A percentile compares a stretch with the other conserved stretches of the same genome.
Conservation (phyloP, 805 yeast species). For the Limtongia smithiae region DNA sequence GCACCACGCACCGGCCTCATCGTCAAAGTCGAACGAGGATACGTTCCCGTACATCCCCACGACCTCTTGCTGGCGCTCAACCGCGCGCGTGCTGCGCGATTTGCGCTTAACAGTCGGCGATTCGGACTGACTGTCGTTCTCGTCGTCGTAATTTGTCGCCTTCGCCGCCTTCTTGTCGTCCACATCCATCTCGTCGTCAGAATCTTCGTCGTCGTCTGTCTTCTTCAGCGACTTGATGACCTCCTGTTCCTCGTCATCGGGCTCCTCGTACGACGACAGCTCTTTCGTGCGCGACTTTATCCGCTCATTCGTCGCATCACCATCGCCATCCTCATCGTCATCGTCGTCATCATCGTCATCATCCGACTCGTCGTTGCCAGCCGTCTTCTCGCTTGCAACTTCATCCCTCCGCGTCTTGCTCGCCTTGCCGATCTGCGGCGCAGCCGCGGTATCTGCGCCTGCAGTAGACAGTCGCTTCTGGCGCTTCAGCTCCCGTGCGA, state of each 20-base stretch:
- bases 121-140: too few species aligned
- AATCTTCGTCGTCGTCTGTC: slow-evolving; percentile 52
- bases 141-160: slow-evolving; percentile 42
- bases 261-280: slow-evolving; percentile 88
- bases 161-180: slow-evolving; percentile 41
- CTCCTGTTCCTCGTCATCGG: slow-evolving; percentile 92
- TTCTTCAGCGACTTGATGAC: slow-evolving; percentile 81
- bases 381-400: slow-evolving; percentile 50
- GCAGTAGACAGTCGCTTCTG: slow-evolving; percentile 53
- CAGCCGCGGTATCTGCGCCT: slow-evolving; percentile 35
- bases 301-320: slow-evolving; percentile 59
- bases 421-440: slow-evolving; percentile 42
- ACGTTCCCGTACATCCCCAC: slow-evolving; percentile 69
- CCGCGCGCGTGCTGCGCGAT: slow-evolving; percentile 63
- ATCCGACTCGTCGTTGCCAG: slow-evolving; percentile 35
- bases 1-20: slow-evolving; percentile 85
- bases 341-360: slow-evolving; percentile 38
- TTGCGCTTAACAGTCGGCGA: too few species aligned
- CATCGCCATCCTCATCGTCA: slow-evolving; percentile 58
- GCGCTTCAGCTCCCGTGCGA: slow-evolving; percentile 75
- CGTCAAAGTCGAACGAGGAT: slow-evolving; percentile 84
- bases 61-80: slow-evolving; percentile 81
- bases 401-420: slow-evolving; percentile 51
- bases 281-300: slow-evolving; percentile 65
- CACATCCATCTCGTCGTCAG: slow-evolving; percentile 36